Percentiles rank a stretch among this genome's conserved stretches.
These are phyloP conservation scores for Boechera retrofracta DNA, from an alignment of 345 rosid species.

Conservation along the genomic window DNA sequence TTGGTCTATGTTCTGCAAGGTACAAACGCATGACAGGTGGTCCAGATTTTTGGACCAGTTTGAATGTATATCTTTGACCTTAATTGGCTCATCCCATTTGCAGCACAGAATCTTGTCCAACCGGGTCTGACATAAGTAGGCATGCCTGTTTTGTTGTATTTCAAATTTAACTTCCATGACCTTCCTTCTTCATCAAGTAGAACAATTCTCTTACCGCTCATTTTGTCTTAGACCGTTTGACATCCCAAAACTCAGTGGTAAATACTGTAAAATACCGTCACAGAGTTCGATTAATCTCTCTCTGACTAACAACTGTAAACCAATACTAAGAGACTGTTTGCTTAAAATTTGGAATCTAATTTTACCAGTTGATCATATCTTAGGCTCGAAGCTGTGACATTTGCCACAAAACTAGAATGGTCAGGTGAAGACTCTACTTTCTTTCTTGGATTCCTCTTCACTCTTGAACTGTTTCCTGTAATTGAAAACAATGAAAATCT, in stretches of 20 bases:
- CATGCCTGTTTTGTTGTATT: background rate
- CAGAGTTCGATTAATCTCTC: background rate
- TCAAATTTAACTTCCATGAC: conserved; percentile 14
- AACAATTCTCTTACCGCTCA: conserved; percentile 22
- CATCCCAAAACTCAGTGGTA: conserved; percentile 23
- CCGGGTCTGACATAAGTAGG: conserved; percentile 21
- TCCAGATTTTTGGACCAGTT: conserved; percentile 18
- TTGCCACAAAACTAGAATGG: conserved; percentile 25
- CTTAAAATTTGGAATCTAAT: conserved; percentile 2
- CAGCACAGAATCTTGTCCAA: conserved; percentile 36
- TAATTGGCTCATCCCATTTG: conserved; percentile 1
- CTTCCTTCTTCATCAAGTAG: conserved; percentile 20
- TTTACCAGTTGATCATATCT: conserved; percentile 29
- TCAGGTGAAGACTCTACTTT: conserved; percentile 11
- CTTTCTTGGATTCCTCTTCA: conserved; percentile 20
- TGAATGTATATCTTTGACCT: conserved; percentile 21
- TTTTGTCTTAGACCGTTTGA: conserved; percentile 30
- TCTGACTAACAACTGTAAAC: background rate
- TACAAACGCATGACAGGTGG: conserved; percentile 26
- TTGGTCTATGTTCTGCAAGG: background rate
- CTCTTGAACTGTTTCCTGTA: conserved; percentile 16
- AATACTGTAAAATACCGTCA: conserved; percentile 28
- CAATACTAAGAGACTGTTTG: background rate
- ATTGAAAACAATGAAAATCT: background rate
- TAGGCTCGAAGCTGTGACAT: conserved; percentile 35